Conservation (phyloP, 2,329 filamentous ascomycete genomes). For the Colletotrichum musae region DNA sequence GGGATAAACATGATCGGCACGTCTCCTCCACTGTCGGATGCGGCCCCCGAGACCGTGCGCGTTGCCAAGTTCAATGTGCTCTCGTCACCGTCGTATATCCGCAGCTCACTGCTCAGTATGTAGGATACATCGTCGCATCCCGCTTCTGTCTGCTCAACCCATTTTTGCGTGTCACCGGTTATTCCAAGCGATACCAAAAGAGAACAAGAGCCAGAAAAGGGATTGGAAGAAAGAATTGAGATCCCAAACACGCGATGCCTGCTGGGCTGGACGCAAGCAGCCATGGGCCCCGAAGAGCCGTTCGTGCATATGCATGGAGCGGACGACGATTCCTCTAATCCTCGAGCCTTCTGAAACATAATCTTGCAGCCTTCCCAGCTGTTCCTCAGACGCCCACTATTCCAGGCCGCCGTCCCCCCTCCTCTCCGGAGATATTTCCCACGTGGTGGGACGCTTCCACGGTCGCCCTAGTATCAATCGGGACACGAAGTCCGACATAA, state of each 20-base stretch:
- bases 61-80: too few relatives aligned
- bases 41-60: too few relatives aligned
- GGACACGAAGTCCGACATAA: constrained; percentile 32
- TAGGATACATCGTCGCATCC: too few relatives aligned
- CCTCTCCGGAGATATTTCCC: constrained; percentile 20
- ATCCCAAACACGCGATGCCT: constrained; percentile 5
- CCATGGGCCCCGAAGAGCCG: constrained; percentile 12
- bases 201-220: too few relatives aligned
- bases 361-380: constrained; percentile 3
- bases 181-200: too few relatives aligned
- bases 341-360: constrained; percentile 26
- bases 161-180: too few relatives aligned
- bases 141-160: too few relatives aligned
- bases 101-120: too few relatives aligned
- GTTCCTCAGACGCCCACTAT: background rate
- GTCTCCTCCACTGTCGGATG: background rate
- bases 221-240: background rate
- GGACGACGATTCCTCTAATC: background rate
- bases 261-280: background rate
- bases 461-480: constrained; percentile 18
- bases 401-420: background rate
- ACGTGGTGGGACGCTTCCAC: constrained; percentile 27
- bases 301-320: constrained; percentile 16
- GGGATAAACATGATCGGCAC: constrained; percentile 16
- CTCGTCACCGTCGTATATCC: too few relatives aligned